Evolutionary conservation across 225 moss, liverwort and hornwort genomes (phyloP), one percentile per base, ranked within the genome.

Genomic region (Marchantia paleacea): DNA sequence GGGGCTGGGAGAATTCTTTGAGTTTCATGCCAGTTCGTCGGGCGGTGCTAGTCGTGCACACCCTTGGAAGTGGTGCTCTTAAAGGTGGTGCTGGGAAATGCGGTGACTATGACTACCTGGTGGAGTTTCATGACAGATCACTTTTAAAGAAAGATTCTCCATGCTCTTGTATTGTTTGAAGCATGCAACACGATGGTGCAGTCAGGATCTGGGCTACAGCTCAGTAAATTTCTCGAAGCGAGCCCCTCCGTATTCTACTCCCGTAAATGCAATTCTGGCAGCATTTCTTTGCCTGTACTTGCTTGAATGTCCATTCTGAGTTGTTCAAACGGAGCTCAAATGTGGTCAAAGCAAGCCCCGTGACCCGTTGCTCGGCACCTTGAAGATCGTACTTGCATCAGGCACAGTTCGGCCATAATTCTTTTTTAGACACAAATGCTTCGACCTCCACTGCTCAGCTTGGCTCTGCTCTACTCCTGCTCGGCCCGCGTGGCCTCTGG

Each of bases 161-260:
- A 62, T 19, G 6, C 22, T 24, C 22, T 22, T 19, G 24, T n/a
- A 1, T 31, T 14, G 25, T 31, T 10, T 28, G n/a, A 29, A 25
- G 31, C 68, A 68, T 68, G 68, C 30, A 22, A 68, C 68, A 68
- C 68, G 68, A 68, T 68, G 68, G 68, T 68, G 68, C 68, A 14
- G 68, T 68, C 12, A 68, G 30, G 29, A 12, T 4, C 14, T 10
- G 68, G 29, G 28, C 25, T 30, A 11, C 68, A 68, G 68, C 29
- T 68, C 29, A 68, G 68, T 31, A 31, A 31, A 68, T 28, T 31
- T 68, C 68, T 68, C 30, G 29, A 30, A 68, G 68, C 28, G 6
- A 68, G 30, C 30, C 68, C 68, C 68, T 25, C 14, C 68, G 14
- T 68, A 29, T 68, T 68, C 14, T 30, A 31, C 26, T 68, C 28